Evolutionary conservation across 2,329 filamentous ascomycete species (phyloP).

Genomic region (Alternaria arborescens): DNA sequence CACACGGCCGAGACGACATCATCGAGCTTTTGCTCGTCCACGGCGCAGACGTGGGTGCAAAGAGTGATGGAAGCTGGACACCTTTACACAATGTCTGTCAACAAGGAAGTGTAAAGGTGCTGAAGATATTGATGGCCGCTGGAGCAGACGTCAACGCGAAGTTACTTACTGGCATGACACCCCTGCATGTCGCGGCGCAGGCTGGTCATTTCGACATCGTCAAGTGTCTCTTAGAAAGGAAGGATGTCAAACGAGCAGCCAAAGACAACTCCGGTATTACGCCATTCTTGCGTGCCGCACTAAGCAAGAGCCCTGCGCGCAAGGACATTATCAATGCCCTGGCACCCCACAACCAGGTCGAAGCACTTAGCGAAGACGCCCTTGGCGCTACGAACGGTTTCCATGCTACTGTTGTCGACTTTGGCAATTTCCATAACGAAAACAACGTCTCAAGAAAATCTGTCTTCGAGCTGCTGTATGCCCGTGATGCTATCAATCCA

Average conservation of each 20-base stretch:
- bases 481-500: slow-evolving; percentile 41
- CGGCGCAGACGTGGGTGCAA: slow-evolving; percentile 44
- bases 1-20: slow-evolving; percentile 48
- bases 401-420: slow-evolving; percentile 52
- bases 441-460: slow-evolving; percentile 45
- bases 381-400: slow-evolving; percentile 49
- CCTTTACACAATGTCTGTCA: slow-evolving; percentile 48
- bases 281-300: slow-evolving; percentile 54
- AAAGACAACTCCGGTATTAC: slow-evolving; percentile 57
- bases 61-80: slow-evolving; percentile 48
- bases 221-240: slow-evolving; percentile 46
- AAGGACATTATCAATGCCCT: slow-evolving; percentile 54
- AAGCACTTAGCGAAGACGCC: slow-evolving; percentile 46
- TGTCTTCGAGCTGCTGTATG: slow-evolving; percentile 50
- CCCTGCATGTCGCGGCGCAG: slow-evolving; percentile 50
- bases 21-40: slow-evolving; percentile 43
- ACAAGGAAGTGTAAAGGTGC: slow-evolving; percentile 43
- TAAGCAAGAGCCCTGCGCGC: slow-evolving; percentile 42
- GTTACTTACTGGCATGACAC: slow-evolving; percentile 47
- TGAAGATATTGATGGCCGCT: slow-evolving; percentile 39
- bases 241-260: slow-evolving; percentile 47
- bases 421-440: slow-evolving; percentile 49
- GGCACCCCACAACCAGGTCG: slow-evolving; percentile 53
- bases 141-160: slow-evolving; percentile 47
- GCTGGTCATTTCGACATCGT: slow-evolving; percentile 49